Evolutionary conservation across 805 yeast species (phyloP).

Genomic region (Schizosaccharomyces lindneri): DNA sequence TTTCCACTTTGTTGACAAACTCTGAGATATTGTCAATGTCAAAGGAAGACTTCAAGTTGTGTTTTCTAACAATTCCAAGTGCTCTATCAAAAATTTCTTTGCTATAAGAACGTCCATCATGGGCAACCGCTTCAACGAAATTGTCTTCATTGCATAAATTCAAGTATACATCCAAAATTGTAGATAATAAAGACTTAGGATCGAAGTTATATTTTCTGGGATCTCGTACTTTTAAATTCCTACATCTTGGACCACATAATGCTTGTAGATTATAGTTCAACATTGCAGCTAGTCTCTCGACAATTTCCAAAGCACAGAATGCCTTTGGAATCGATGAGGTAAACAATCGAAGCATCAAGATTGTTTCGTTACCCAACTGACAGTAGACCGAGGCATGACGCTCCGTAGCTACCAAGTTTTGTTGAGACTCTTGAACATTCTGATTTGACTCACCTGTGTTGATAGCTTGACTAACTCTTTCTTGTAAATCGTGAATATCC

Average conservation of each 20-base stretch:
- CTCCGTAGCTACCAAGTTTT: conserved; percentile 36
- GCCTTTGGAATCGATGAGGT: conserved; percentile 71
- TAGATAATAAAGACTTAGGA: conserved; percentile 45
- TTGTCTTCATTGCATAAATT: conserved; percentile 39
- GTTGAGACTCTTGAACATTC: conserved; percentile 10
- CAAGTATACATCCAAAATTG: conserved; percentile 48
- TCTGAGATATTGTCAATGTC: conserved; percentile 25
- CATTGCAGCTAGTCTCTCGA: conserved; percentile 88
- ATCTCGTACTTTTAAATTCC: conserved; percentile 58
- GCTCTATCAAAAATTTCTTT: conserved; percentile 47
- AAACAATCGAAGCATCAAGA: conserved; percentile 52
- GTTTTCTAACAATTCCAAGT: conserved; percentile 31
- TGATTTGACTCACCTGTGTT: conserved; percentile 10
- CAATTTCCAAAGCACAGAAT: conserved; percentile 68
- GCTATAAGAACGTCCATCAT: conserved; percentile 77
- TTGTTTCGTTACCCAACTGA: conserved; percentile 61
- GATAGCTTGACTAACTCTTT: conserved; percentile 13
- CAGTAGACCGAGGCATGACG: conserved; percentile 57
- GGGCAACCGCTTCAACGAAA: conserved; percentile 58
- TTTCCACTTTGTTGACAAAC: conserved; percentile 45
- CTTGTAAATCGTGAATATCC: conserved; percentile 52
- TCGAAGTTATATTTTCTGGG: conserved; percentile 68
- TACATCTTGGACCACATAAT: conserved; percentile 87
- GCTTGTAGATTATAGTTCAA: conserved; percentile 72
- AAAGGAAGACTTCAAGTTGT: conserved; percentile 28